Conservation (phyloP, 2,329 filamentous ascomycete species). For the Albifimbria verrucaria region DNA sequence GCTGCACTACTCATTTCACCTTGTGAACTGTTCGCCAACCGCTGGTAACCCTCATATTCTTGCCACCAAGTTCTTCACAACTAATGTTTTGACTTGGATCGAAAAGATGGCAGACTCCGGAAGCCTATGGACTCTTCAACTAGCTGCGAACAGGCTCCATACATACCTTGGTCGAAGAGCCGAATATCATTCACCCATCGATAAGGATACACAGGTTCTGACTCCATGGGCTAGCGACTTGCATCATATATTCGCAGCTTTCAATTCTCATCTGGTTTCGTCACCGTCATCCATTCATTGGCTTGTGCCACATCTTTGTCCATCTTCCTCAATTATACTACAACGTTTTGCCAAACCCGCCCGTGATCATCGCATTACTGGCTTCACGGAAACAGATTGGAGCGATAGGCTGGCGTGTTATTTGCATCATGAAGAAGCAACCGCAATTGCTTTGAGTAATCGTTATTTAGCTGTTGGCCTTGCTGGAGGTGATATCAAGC, state of each 20-base stretch:
- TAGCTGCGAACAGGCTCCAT: too few species aligned
- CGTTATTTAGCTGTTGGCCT: background rate
- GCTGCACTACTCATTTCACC: background rate
- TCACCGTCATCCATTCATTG: background rate
- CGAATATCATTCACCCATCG: background rate
- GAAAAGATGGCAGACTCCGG: background rate
- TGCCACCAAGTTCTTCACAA: background rate
- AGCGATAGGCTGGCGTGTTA: background rate
- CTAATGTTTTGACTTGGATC: background rate
- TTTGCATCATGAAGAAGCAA: background rate
- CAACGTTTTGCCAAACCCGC: background rate
- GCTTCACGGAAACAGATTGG: background rate
- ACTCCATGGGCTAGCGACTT: background rate
- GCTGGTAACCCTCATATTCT: background rate
- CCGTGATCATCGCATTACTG: background rate
- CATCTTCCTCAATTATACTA: background rate
- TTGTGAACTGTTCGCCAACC: slow-evolving; percentile 1
- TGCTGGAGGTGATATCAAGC: background rate
- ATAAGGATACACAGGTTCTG: background rate
- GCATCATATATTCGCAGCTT: background rate
- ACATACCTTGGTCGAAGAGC: background rate
- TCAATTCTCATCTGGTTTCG: background rate
- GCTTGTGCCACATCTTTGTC: background rate
- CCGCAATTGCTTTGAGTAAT: background rate
- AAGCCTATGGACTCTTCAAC: too few species aligned